phyloP scores from a whole-genome alignment of 2,329 filamentous ascomycete genomes.

The Metarhizium anisopliae region DNA sequence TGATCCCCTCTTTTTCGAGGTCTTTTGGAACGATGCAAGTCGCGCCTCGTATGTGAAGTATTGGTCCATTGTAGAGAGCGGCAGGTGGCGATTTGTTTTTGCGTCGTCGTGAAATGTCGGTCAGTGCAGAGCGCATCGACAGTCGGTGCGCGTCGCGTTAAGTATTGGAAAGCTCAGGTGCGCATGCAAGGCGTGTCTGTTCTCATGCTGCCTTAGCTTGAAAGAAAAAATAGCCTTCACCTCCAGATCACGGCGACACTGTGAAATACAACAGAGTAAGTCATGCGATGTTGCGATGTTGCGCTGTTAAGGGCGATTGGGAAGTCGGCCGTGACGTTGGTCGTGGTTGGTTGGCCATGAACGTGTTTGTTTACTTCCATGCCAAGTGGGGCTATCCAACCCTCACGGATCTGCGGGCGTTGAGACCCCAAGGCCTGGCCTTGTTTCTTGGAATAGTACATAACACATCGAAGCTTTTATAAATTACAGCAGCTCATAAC shows the following conservation, averaged over 20 bases:
- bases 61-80: conserved; percentile 16
- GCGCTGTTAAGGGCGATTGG: background rate
- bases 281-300: background rate
- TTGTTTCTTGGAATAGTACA: no score
- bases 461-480: no score
- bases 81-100: conserved; percentile 8
- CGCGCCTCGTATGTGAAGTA: conserved; percentile 65
- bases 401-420: background rate
- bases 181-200: conserved; percentile 3
- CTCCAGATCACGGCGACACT: background rate
- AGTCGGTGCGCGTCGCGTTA: conserved; percentile 9
- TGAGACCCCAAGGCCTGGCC: background rate
- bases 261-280: background rate
- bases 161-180: background rate
- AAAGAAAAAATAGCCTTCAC: background rate
- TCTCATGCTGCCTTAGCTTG: background rate
- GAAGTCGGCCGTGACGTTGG: background rate
- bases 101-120: background rate
- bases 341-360: conserved; percentile 2
- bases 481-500: no score
- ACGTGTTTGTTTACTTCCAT: conserved; percentile 25
- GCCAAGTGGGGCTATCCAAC: conserved; percentile 5
- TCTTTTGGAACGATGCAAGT: conserved; percentile 66
- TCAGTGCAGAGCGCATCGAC: background rate
- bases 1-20: conserved; percentile 62